Percentiles rank a stretch among this genome's conserved stretches.
Conservation (phyloP, 75 land plant species). For the Pseudotsuga menziesii region DNA sequence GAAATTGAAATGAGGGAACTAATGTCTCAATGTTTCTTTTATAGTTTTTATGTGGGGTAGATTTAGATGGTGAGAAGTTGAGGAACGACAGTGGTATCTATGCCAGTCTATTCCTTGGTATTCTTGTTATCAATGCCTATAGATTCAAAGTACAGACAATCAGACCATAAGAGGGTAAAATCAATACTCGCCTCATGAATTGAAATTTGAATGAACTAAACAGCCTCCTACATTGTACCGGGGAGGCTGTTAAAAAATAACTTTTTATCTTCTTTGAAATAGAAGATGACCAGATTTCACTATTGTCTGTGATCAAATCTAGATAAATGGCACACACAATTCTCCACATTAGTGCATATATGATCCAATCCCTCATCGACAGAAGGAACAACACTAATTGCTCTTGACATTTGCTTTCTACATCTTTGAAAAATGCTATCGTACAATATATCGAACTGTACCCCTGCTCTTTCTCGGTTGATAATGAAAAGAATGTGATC, state of each 20-base stretch:
- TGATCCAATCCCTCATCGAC: neutral
- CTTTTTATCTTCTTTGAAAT: slow-evolving; percentile 2
- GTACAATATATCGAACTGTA: slow-evolving; percentile 90
- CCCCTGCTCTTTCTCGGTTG: slow-evolving; percentile 86
- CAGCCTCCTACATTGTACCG: neutral
- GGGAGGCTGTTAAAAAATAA: neutral
- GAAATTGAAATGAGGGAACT: neutral
- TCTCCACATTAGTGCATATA: neutral
- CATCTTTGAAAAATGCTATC: slow-evolving; percentile 86
- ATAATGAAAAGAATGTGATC: slow-evolving; percentile 89
- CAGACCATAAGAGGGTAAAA: neutral
- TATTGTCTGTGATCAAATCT: slow-evolving; percentile 2
- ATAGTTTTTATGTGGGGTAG: no score
- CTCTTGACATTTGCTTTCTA: slow-evolving; percentile 70
- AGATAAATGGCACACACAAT: slow-evolving; percentile 7
- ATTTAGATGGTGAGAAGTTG: neutral
- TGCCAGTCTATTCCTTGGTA: neutral
- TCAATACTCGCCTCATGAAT: neutral
- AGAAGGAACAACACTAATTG: neutral
- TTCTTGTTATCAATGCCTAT: neutral
- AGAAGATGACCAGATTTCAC: neutral
- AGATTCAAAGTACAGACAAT: neutral
- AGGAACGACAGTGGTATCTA: neutral
- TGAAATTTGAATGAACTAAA: neutral
- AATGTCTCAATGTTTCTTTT: neutral